Evolutionary conservation across 257 asterid species (phyloP), one percentile per base, ranked within the genome.

Genomic region (Fraxinus americana): DNA sequence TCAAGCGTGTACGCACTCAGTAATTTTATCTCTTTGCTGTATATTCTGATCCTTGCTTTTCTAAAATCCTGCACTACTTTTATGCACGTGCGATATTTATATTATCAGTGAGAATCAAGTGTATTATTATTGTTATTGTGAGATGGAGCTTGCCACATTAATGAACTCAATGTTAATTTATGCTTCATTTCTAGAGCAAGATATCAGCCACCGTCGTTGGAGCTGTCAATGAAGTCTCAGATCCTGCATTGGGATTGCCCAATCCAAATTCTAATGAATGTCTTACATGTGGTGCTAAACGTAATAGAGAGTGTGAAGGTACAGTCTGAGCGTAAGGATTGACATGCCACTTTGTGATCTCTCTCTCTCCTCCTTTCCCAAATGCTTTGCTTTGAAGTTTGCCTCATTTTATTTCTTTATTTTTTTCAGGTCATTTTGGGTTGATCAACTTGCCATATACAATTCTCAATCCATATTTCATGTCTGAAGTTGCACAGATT

Each of bases 391-490:
- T 73, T 74, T 75, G 63, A 17, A 54, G 75, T 65, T 16, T 69
- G 66, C 72, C 32, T 35, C n/a, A 43, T 77, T 43, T 69, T 63
- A 19, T 54, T 79, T 75, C 61, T 59, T 52, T 57, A 21, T 34
- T 78, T 80, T 80, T 86, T 89, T 82, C 97, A 96, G 99, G 99
- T 63, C 99, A 96, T 86, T 96, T 91, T 83, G 99, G 99, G 43
- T 67, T 92, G 77, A 88, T 96, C 83, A 84, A 90, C 30, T 85
- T 96, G 27, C 92, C 95, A 0, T 86, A 8, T 71, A 96, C 99
- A 17, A 88, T 92, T 77, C 78, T 96, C 74, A 87, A 92, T 86
- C 97, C 97, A 16, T 92, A 88, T 88, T 92, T 78, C 85, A 86
- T 90, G 87, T 77, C 92, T 13, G 99, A 96, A 81, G 83, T 94